A percentile compares a stretch with the other conserved stretches of the same genome.
Evolutionary conservation across 805 yeast genomes (phyloP).

Genomic region (Zygotorulaspora danielsina): DNA sequence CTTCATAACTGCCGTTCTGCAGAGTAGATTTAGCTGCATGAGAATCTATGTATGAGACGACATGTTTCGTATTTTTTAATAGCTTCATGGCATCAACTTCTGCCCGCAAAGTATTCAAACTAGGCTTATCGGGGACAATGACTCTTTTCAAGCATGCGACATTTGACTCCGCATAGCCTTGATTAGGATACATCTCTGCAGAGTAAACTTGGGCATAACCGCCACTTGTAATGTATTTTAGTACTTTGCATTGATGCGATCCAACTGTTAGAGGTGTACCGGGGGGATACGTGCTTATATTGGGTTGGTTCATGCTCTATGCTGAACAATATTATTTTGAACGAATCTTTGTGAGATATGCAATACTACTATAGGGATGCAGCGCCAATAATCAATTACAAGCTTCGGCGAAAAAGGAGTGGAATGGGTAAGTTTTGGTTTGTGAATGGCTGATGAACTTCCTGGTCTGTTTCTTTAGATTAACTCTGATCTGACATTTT

Average conservation of each 20-base stretch:
- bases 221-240: conserved; percentile 76
- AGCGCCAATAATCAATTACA: neutral
- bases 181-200: conserved; percentile 62
- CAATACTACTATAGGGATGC: neutral
- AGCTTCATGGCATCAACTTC: conserved; percentile 98
- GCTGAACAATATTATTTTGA: neutral
- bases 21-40: conserved; percentile 73
- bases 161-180: conserved; percentile 43
- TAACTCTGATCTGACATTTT: no score
- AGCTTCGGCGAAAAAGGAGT: neutral
- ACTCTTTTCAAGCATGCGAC: conserved; percentile 88
- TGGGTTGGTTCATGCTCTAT: conserved; percentile 42
- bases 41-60: conserved; percentile 90
- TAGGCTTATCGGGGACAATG: conserved; percentile 87
- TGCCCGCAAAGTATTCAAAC: conserved; percentile 75
- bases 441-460: neutral
- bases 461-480: no score
- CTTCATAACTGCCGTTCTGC: conserved; percentile 63
- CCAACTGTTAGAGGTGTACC: conserved; percentile 83
- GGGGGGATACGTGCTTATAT: conserved; percentile 60
- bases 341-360: neutral
- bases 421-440: neutral
- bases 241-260: conserved; percentile 65
- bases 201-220: conserved; percentile 96
- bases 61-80: conserved; percentile 67